phyloP scores from a whole-genome alignment of 768 basidiomycete genomes.

The Tulasnella sp. region DNA sequence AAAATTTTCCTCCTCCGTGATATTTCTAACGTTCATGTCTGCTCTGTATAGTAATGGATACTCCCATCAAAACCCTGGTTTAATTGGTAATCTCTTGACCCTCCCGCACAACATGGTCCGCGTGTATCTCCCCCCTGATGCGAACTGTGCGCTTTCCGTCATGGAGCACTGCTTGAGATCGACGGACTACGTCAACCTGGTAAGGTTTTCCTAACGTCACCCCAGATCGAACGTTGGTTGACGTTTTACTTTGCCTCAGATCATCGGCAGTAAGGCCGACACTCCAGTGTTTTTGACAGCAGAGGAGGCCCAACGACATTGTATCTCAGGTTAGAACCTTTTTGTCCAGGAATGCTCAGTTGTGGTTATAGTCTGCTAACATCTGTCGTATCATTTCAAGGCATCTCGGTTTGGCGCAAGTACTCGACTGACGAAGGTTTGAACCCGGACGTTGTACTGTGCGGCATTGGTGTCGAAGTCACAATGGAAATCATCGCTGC shows the following conservation, averaged over 20 bases:
- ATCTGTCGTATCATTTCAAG: constrained; percentile 26
- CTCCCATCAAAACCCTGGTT: constrained; percentile 47
- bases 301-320: constrained; percentile 52
- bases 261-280: constrained; percentile 83
- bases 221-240: no score
- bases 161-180: constrained; percentile 74
- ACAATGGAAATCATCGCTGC: constrained; percentile 87
- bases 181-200: constrained; percentile 73
- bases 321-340: constrained; percentile 32
- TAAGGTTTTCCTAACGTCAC: background rate
- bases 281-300: constrained; percentile 67
- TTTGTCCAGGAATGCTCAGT: no score
- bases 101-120: constrained; percentile 61
- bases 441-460: constrained; percentile 70
- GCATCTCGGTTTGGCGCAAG: constrained; percentile 79
- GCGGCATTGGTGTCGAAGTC: constrained; percentile 79
- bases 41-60: constrained; percentile 14
- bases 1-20: background rate
- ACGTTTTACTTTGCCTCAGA: constrained; percentile 23
- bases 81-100: constrained; percentile 78
- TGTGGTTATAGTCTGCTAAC: no score
- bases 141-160: constrained; percentile 75
- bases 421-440: constrained; percentile 64
- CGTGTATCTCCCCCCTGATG: constrained; percentile 83
- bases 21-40: background rate